phyloP scores from a whole-genome alignment of 202 grass and related monocot species.

The Eragrostis tef region DNA sequence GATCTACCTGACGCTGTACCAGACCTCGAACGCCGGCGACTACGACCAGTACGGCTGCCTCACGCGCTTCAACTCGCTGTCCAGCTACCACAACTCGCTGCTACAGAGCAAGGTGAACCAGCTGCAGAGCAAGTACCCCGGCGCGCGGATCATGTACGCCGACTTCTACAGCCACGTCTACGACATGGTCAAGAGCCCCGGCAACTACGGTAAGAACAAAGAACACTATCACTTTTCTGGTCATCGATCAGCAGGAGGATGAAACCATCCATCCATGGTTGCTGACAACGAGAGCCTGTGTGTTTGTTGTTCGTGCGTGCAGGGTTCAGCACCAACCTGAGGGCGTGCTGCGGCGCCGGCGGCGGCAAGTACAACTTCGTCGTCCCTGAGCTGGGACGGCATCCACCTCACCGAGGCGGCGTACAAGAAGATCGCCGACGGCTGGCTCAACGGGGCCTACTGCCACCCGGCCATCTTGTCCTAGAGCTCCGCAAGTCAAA shows the following conservation, averaged over 20 bases:
- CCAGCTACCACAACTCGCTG: conserved; percentile 54
- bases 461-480: conserved; percentile 54
- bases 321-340: conserved; percentile 53
- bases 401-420: conserved; percentile 75
- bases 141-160: conserved; percentile 60
- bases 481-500: conserved; percentile 22
- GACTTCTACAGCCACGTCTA: conserved; percentile 70
- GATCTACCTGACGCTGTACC: conserved; percentile 63
- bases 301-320: neutral
- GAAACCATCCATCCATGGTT: neutral
- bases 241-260: neutral
- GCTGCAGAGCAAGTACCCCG: conserved; percentile 57
- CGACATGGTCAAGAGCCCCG: conserved; percentile 59
- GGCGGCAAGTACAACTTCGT: conserved; percentile 62
- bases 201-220: conserved; percentile 33
- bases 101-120: conserved; percentile 48
- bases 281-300: neutral
- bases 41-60: conserved; percentile 69
- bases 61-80: conserved; percentile 57
- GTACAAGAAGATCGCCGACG: conserved; percentile 62
- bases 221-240: neutral
- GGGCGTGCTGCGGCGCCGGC: conserved; percentile 62
- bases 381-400: conserved; percentile 71
- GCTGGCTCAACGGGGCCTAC: conserved; percentile 62
- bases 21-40: conserved; percentile 55